Evolutionary conservation across 495 filamentous ascomycete species (phyloP), one percentile per base, ranked within the genome.

Genomic region (Penicilliopsis zonata): DNA sequence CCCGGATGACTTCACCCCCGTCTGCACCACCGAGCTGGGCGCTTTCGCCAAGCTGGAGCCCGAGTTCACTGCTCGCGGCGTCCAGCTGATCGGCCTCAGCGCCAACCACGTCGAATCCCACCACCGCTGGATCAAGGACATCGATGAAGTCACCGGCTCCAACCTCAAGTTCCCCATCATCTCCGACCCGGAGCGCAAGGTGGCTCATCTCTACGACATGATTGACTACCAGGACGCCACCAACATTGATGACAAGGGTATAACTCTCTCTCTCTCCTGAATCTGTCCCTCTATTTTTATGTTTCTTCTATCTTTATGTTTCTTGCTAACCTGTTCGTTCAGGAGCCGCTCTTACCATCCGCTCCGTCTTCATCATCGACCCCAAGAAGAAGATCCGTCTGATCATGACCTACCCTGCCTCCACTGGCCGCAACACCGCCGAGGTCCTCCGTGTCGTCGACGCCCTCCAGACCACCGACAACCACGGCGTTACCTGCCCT

Each of bases 261-360:
- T 75, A 34, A 67, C n/a, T n/a, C n/a, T n/a, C n/a, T n/a, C n/a
- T n/a, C n/a, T n/a, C n/a, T n/a, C n/a, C n/a, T n/a, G n/a, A n/a
- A n/a, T n/a, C n/a, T n/a, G n/a, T n/a, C n/a, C n/a, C n/a, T n/a
- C n/a, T n/a, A n/a, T n/a, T n/a, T n/a, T n/a, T n/a, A n/a, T n/a
- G n/a, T n/a, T n/a, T n/a, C n/a, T n/a, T n/a, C n/a, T n/a, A n/a
- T n/a, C n/a, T n/a, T n/a, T n/a, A n/a, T n/a, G n/a, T n/a, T n/a
- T n/a, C n/a, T n/a, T n/a, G n/a, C n/a, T n/a, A n/a, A n/a, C n/a
- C n/a, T n/a, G n/a, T n/a, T n/a, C n/a, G n/a, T n/a, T n/a, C n/a
- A n/a, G n/a, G n/a, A n/a, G n/a, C n/a, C n/a, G n/a, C 75, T 3
- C 74, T 78, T 42, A 81, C 76, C 28, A 79, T 82, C 43, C 72